Evolutionary conservation across 306 rosid genomes (phyloP), one percentile per base, ranked within the genome.

Genomic region (Prosopis cineraria): DNA sequence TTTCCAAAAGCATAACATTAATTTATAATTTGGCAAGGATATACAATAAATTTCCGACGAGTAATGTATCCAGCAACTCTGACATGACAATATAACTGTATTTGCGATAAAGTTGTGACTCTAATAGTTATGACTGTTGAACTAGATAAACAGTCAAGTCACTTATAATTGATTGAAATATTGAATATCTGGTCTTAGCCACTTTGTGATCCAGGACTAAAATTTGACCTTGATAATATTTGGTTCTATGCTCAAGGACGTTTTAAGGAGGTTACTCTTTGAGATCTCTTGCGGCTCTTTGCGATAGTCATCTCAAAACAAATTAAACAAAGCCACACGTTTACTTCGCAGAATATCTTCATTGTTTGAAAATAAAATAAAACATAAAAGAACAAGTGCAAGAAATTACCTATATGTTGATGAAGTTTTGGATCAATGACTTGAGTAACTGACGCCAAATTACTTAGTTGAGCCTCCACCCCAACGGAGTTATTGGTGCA

Each of bases 351-450:
- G 37, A 72, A 33, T 60, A 19, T 29, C 60, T 72, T 79, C 63
- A 65, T 52, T 73, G 60, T 77, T 77, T 45, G 74, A 55, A 30
- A n/a, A 53, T n/a, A 70, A 74, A 14, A 79, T 22, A 70, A 74
- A 74, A 79, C 68, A 63, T 6, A 22, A 41, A 80, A 80, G 67
- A 30, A 22, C 66, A 73, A 20, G 68, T 34, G 52, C 27, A 68
- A 70, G 82, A 62, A 73, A 83, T 77, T 96, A 93, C 99, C 98
- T 81, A 96, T 78, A 84, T 96, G 99, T 75, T 93, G 81, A 87
- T 96, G 99, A 86, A 96, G 99, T 83, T 96, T 96, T 47, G 99
- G 99, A 80, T 96, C 98, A 73, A 96, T 83, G 71, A 96, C 97
- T 91, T 90, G 94, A 76, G 99, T 96, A 82, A 96, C 82, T 37